Evolutionary conservation across 2,329 filamentous ascomycete genomes (phyloP).

Genomic region (Escovopsis weberi): DNA sequence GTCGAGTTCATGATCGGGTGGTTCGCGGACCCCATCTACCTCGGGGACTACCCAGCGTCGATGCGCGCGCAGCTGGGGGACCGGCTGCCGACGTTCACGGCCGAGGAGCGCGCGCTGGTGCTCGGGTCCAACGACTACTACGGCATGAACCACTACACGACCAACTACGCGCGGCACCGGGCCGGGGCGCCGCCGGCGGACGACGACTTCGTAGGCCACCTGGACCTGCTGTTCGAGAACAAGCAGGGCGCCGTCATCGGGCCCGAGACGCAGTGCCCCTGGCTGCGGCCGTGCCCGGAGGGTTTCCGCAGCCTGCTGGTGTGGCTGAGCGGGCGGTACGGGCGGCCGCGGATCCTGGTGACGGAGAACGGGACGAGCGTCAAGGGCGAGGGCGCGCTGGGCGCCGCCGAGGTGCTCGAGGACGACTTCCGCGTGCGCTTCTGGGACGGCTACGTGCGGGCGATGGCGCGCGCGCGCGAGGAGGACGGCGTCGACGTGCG

Average conservation of each 20-base stretch:
- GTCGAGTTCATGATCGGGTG: conserved; percentile 78
- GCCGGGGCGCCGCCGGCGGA: conserved; percentile 34
- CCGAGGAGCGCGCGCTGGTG: conserved; percentile 58
- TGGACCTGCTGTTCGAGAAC: conserved; percentile 57
- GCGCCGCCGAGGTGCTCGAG: conserved; percentile 54
- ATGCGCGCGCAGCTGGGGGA: conserved; percentile 72
- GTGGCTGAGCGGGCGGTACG: conserved; percentile 67
- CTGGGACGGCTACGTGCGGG: conserved; percentile 61
- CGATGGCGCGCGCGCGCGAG: conserved; percentile 57
- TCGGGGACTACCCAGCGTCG: conserved; percentile 67
- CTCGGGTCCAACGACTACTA: conserved; percentile 87
- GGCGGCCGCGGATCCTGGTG: conserved; percentile 64
- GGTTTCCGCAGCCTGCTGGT: conserved; percentile 66
- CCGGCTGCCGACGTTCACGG: conserved; percentile 59
- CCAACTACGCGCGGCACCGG: conserved; percentile 71
- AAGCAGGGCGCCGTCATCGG: conserved; percentile 63
- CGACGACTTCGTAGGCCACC: conserved; percentile 60
- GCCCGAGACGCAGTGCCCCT: conserved; percentile 66
- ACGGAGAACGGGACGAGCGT: conserved; percentile 81
- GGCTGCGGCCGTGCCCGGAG: conserved; percentile 61
- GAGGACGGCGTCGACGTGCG: conserved; percentile 65
- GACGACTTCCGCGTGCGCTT: conserved; percentile 74
- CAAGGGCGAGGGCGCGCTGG: conserved; percentile 67
- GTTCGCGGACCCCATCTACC: conserved; percentile 82
- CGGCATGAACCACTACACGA: conserved; percentile 88